Percentiles rank a stretch among this genome's conserved stretches.
Evolutionary conservation across 164 flowering plant genomes (phyloP).

Genomic region (Magnolia changhungtana): DNA sequence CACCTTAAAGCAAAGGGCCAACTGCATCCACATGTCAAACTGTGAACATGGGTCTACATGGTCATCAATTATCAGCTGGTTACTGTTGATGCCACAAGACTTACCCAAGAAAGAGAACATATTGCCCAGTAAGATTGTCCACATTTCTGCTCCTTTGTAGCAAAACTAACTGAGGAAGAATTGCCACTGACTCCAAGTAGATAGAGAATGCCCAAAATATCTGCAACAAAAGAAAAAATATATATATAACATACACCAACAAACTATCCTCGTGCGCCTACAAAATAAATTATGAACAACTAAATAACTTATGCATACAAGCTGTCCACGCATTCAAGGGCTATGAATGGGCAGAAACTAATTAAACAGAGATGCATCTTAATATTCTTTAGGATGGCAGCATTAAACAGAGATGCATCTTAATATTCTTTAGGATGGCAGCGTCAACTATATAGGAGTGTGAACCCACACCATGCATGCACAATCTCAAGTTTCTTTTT

Average conservation of each 20-base stretch:
- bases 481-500: background rate
- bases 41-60: background rate
- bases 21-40: background rate
- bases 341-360: background rate
- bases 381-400: too few species aligned
- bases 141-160: slow-evolving; percentile 88
- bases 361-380: background rate
- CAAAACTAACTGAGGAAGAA: slow-evolving; percentile 88
- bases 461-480: background rate
- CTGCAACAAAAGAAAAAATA: slow-evolving; percentile 30
- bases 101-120: slow-evolving; percentile 90
- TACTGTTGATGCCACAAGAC: background rate
- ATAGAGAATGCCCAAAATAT: slow-evolving; percentile 90
- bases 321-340: background rate
- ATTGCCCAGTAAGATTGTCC: slow-evolving; percentile 86
- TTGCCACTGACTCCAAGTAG: slow-evolving; percentile 91
- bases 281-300: background rate
- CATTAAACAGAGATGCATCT: background rate
- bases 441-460: background rate
- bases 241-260: background rate
- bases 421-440: too few species aligned
- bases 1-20: background rate
- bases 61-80: background rate
- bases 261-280: background rate
- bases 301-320: background rate